phyloP scores from a whole-genome alignment of 805 yeast species.

The Kodamaea jinghongensis region DNA sequence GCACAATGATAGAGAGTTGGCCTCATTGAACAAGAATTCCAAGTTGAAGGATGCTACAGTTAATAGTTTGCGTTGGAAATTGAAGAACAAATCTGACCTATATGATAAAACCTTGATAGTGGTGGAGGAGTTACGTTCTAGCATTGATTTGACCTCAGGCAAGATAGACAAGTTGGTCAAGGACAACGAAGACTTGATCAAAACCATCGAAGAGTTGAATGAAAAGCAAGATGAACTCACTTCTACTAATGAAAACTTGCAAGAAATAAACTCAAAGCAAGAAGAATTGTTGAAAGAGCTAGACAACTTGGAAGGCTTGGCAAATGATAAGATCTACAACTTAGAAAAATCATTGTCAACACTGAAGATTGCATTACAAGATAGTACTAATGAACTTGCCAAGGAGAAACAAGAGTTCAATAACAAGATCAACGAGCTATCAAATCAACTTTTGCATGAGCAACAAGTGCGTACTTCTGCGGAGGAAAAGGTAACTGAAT shows the following conservation, averaged over 20 bases:
- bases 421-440: slow-evolving; percentile 14
- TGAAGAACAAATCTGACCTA: background rate
- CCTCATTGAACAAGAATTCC: slow-evolving; percentile 21
- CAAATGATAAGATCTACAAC: slow-evolving; percentile 19
- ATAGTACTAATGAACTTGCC: slow-evolving; percentile 13
- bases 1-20: slow-evolving; percentile 27
- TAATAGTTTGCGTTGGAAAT: slow-evolving; percentile 2
- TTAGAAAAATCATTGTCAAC: slow-evolving; percentile 15
- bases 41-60: background rate
- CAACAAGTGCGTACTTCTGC: slow-evolving; percentile 13
- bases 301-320: slow-evolving; percentile 22
- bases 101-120: slow-evolving; percentile 8
- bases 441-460: slow-evolving; percentile 13
- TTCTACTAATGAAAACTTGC: slow-evolving; percentile 12
- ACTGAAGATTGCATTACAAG: slow-evolving; percentile 10
- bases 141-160: background rate
- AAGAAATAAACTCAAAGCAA: slow-evolving; percentile 19
- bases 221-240: slow-evolving; percentile 11
- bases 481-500: slow-evolving; percentile 5
- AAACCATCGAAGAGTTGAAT: background rate
- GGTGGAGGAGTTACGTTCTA: slow-evolving; percentile 4
- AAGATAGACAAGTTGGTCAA: background rate
- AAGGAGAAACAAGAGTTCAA: slow-evolving; percentile 16
- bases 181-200: slow-evolving; percentile 10
- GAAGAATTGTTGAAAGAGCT: slow-evolving; percentile 23